Conservation (phyloP, 768 basidiomycete species). For the Phaffia australis region DNA sequence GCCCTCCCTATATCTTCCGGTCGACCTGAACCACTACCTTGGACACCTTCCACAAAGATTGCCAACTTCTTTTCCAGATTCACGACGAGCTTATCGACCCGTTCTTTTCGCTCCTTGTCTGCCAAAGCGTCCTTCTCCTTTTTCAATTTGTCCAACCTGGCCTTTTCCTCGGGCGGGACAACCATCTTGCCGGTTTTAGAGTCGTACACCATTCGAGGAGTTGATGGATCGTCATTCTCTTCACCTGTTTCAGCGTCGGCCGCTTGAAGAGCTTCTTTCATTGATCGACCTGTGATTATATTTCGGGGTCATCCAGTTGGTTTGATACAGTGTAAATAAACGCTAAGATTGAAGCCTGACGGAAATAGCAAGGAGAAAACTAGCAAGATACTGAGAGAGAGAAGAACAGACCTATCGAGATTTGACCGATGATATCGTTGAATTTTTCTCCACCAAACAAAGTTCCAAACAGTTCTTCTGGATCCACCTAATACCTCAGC, state of each 20-base stretch:
- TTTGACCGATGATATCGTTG: conserved; percentile 22
- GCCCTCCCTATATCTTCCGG: conserved; percentile 27
- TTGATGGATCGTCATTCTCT: not conserved
- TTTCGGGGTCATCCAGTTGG: not conserved
- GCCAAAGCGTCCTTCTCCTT: conserved; percentile 26
- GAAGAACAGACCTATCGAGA: conserved; percentile 18
- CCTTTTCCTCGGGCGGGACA: conserved; percentile 22
- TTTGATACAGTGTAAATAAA: not conserved
- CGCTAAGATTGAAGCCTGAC: no score
- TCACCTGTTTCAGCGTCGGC: conserved; percentile 15
- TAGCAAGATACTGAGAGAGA: no score
- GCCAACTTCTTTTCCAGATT: conserved; percentile 36
- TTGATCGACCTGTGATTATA: conserved; percentile 13
- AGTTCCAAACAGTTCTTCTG: conserved; percentile 13
- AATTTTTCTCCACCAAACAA: conserved; percentile 24
- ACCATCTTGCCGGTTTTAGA: conserved; percentile 26
- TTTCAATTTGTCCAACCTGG: conserved; percentile 29
- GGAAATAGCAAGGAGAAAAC: not conserved
- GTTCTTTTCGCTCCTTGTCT: conserved; percentile 21
- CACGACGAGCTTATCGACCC: conserved; percentile 36
- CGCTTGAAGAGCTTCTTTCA: conserved; percentile 26
- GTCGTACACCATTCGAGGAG: conserved; percentile 9
- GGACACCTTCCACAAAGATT: conserved; percentile 36
- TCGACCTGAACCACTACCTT: not conserved
- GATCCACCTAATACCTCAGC: not conserved